A percentile compares a stretch with the other conserved stretches of the same genome.
Evolutionary conservation across 2,329 filamentous ascomycete species (phyloP).

Genomic region (Tolypocladium tundrense): DNA sequence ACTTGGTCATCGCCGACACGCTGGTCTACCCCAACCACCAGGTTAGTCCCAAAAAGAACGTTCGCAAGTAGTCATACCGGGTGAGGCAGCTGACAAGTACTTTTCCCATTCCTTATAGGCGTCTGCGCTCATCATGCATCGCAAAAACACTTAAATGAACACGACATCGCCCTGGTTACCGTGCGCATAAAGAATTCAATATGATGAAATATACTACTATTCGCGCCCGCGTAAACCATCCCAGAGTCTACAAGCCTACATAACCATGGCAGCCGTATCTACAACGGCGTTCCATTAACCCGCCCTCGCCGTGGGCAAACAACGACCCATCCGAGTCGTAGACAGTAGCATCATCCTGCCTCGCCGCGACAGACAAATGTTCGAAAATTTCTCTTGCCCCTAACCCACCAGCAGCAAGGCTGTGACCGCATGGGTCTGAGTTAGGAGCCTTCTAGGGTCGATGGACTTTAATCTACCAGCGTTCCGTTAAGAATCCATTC

Average conservation of each 20-base stretch:
- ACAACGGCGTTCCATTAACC: too few species aligned
- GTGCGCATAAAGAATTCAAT: background rate
- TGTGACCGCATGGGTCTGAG: slow-evolving; percentile 13
- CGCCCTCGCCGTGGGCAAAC: background rate
- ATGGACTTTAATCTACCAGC: slow-evolving; percentile 52
- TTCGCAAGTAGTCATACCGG: background rate
- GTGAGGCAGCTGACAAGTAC: background rate
- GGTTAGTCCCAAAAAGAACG: slow-evolving; percentile 31
- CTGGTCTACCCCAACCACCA: slow-evolving; percentile 85
- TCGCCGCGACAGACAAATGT: slow-evolving; percentile 14
- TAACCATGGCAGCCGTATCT: background rate
- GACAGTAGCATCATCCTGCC: background rate
- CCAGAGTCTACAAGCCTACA: background rate
- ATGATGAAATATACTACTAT: background rate
- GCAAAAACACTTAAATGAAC: slow-evolving; percentile 8
- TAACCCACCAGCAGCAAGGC: slow-evolving; percentile 20
- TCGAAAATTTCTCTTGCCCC: slow-evolving; percentile 32
- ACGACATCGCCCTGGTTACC: background rate
- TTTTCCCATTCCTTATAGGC: slow-evolving; percentile 10
- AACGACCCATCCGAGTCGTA: background rate
- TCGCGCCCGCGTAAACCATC: background rate
- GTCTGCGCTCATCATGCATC: slow-evolving; percentile 21
- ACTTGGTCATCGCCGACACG: slow-evolving; percentile 82
- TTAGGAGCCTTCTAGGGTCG: slow-evolving; percentile 28
- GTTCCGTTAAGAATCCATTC: slow-evolving; percentile 72